phyloP scores from a whole-genome alignment of 208 protist species.

The Trypanosoma mega region DNA sequence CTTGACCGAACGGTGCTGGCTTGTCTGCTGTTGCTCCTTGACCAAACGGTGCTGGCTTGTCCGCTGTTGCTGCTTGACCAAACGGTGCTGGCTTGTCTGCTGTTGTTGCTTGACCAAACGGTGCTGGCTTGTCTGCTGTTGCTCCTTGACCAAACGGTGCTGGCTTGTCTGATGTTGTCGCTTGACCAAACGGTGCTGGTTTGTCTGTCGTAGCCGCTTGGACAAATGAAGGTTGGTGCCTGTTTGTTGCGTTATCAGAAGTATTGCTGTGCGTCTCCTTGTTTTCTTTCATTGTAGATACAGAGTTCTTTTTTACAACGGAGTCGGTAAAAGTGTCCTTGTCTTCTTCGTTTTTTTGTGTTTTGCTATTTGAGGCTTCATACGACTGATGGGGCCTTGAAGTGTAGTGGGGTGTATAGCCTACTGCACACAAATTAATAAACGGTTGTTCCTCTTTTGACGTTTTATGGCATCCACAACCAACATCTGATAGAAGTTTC shows the following conservation, averaged over 20 bases:
- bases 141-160: slow-evolving; percentile 4
- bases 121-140: slow-evolving; percentile 4
- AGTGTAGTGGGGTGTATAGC: slow-evolving; percentile 27
- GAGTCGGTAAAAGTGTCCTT: background rate
- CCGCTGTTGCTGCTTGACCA: background rate
- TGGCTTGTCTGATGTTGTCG: background rate
- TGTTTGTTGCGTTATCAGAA: background rate
- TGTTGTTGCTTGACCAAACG: slow-evolving; percentile 1
- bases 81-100: slow-evolving; percentile 7
- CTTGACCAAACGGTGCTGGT: background rate
- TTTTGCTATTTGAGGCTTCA: background rate
- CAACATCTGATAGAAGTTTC: slow-evolving; percentile 12
- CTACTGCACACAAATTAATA: slow-evolving; percentile 23
- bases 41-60: slow-evolving; percentile 1
- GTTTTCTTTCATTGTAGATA: background rate
- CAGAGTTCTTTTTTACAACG: background rate
- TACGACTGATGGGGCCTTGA: background rate
- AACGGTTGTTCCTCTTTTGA: slow-evolving; percentile 3
- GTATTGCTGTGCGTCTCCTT: background rate
- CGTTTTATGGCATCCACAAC: slow-evolving; percentile 8
- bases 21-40: background rate
- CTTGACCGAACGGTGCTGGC: slow-evolving; percentile 20
- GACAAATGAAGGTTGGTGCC: background rate
- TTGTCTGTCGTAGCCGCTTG: background rate
- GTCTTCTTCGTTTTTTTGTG: slow-evolving; percentile 6